Conservation (phyloP, 2,329 filamentous ascomycete genomes). For the Phaeosphaeriaceae sp. region DNA sequence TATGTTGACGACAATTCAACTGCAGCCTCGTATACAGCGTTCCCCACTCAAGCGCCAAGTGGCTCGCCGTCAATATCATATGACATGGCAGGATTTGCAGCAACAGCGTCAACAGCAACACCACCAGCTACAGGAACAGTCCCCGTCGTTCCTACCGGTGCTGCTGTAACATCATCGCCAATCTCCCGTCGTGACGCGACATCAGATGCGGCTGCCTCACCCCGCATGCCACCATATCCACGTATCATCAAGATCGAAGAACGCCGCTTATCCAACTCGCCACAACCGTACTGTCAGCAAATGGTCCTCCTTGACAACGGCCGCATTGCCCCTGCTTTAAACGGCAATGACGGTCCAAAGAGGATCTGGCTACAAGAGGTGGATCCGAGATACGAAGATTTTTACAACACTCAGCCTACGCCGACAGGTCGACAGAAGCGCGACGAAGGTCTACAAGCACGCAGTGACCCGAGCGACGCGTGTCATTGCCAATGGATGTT, state of each 20-base stretch:
- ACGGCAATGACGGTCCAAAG: slow-evolving; percentile 44
- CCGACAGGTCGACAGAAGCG: slow-evolving; percentile 18
- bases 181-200: slow-evolving; percentile 19
- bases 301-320: slow-evolving; percentile 65
- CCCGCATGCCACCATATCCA: slow-evolving; percentile 53
- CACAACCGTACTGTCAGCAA: slow-evolving; percentile 67
- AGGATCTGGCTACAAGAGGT: slow-evolving; percentile 50
- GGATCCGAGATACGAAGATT: slow-evolving; percentile 46
- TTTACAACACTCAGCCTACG: slow-evolving; percentile 18
- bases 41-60: slow-evolving; percentile 30
- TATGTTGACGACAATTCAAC: slow-evolving; percentile 63
- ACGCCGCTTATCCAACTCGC: slow-evolving; percentile 58
- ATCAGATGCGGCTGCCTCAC: slow-evolving; percentile 24
- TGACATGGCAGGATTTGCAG: slow-evolving; percentile 13
- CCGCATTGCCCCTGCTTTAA: slow-evolving; percentile 45
- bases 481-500: slow-evolving; percentile 51
- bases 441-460: slow-evolving; percentile 16
- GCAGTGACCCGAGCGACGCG: slow-evolving; percentile 39
- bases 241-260: slow-evolving; percentile 71
- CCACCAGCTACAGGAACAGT: slow-evolving; percentile 7
- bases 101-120: slow-evolving; percentile 13
- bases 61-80: slow-evolving; percentile 23
- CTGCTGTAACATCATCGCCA: slow-evolving; percentile 12
- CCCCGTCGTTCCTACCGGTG: slow-evolving; percentile 12
- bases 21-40: slow-evolving; percentile 39